These are phyloP conservation scores for Nymphaea colorata DNA, from an alignment of 164 flowering plant genomes.

Conservation along the genomic window DNA sequence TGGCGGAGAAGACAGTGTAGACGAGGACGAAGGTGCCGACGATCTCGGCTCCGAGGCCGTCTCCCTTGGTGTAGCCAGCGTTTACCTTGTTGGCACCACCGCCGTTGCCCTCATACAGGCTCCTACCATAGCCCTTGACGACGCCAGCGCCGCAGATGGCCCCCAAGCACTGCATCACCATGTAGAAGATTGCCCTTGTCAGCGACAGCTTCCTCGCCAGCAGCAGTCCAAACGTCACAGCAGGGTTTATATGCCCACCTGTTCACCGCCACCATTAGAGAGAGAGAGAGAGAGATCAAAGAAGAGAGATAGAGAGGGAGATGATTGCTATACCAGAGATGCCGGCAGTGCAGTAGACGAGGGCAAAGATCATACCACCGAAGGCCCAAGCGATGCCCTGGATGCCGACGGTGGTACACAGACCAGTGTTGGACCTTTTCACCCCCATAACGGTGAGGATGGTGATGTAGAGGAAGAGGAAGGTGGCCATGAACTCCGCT, in stretches of 20 bases:
- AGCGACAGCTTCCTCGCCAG: slow-evolving; percentile 67
- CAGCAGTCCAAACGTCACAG: slow-evolving; percentile 75
- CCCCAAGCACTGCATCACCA: slow-evolving; percentile 76
- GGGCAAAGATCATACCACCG: slow-evolving; percentile 82
- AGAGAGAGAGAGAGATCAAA: too few relatives aligned
- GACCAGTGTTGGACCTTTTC: slow-evolving; percentile 10
- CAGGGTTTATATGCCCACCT: slow-evolving; percentile 88
- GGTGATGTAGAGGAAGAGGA: slow-evolving; percentile 56
- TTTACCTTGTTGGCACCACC: slow-evolving; percentile 66
- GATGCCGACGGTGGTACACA: slow-evolving; percentile 58
- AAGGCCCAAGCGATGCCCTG: slow-evolving; percentile 40
- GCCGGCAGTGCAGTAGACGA: slow-evolving; percentile 70
- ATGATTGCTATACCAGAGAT: too few relatives aligned
- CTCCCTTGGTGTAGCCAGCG: slow-evolving; percentile 69
- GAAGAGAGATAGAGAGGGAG: too few relatives aligned
- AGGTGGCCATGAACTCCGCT: slow-evolving; percentile 83
- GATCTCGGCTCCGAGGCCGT: slow-evolving; percentile 80
- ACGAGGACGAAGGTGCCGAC: slow-evolving; percentile 86
- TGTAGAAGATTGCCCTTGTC: slow-evolving; percentile 69
- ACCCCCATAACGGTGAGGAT: slow-evolving; percentile 74
- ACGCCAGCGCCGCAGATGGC: slow-evolving; percentile 83
- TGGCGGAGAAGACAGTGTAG: slow-evolving; percentile 86
- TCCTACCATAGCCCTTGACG: slow-evolving; percentile 24
- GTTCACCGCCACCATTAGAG: background rate
- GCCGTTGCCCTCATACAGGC: slow-evolving; percentile 11